A percentile compares a stretch with the other conserved stretches of the same genome.
phyloP scores from a whole-genome alignment of 2,329 filamentous ascomycete species.

The Pleurostoma richardsiae region DNA sequence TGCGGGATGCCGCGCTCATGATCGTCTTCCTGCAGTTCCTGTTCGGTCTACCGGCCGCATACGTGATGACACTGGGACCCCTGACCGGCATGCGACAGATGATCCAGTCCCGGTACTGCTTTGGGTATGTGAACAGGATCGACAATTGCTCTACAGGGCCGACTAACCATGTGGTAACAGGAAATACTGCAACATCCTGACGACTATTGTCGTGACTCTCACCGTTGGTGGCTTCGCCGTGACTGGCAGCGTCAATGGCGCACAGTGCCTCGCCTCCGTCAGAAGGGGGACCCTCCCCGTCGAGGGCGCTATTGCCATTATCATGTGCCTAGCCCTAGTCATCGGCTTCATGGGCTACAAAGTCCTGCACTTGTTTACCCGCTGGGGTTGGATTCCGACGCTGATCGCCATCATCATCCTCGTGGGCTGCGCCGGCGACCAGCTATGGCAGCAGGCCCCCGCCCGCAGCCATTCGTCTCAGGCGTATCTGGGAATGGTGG shows the following conservation, averaged over 20 bases:
- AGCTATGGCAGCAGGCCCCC: slow-evolving; percentile 8
- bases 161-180: neutral
- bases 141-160: neutral
- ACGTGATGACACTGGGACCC: slow-evolving; percentile 1
- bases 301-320: slow-evolving; percentile 5
- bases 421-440: slow-evolving; percentile 8
- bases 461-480: slow-evolving; percentile 3
- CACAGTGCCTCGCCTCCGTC: neutral
- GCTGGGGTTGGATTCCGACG: slow-evolving; percentile 12
- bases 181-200: slow-evolving; percentile 1
- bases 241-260: neutral
- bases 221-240: neutral
- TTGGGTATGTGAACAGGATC: neutral
- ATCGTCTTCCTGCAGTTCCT: slow-evolving; percentile 2
- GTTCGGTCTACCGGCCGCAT: neutral
- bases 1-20: neutral
- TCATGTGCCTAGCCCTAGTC: slow-evolving; percentile 8
- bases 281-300: neutral
- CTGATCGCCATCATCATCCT: slow-evolving; percentile 11
- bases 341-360: slow-evolving; percentile 12
- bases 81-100: slow-evolving; percentile 2
- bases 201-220: neutral
- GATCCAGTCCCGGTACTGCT: slow-evolving; percentile 3
- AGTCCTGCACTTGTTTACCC: slow-evolving; percentile 13
- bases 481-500: slow-evolving; percentile 12